These are phyloP conservation scores for Aschersonia sp. DNA, from an alignment of 2,329 filamentous ascomycete species.

Conservation along the genomic window DNA sequence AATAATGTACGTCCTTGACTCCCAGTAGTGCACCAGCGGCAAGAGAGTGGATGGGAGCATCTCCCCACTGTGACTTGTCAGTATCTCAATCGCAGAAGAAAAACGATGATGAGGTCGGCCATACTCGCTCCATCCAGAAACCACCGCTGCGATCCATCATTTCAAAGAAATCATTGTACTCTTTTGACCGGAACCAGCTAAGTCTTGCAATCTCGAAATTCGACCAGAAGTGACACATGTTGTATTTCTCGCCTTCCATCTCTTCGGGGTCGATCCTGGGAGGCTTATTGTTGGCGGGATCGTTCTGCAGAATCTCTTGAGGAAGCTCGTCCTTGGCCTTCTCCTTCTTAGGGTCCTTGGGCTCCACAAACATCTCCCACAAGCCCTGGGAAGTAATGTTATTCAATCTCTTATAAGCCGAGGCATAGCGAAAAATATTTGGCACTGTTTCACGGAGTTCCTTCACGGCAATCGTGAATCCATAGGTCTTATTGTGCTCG, in stretches of 20 bases:
- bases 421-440: constrained; percentile 98
- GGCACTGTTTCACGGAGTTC: constrained; percentile 95
- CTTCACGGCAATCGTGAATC: constrained; percentile 97
- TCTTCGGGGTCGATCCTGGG: constrained; percentile 76
- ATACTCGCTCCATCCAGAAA: constrained; percentile 97
- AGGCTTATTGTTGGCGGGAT: constrained; percentile 56
- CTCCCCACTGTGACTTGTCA: constrained; percentile 63
- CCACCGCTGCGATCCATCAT: constrained; percentile 98
- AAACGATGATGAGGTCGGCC: constrained; percentile 3
- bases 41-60: constrained; percentile 94
- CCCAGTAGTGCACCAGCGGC: constrained; percentile 79
- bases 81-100: background rate
- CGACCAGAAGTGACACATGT: constrained; percentile 99
- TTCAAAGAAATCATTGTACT: constrained; percentile 95
- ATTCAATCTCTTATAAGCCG: constrained; percentile 87
- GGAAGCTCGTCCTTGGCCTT: constrained; percentile 54
- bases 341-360: constrained; percentile 48
- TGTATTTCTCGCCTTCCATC: constrained; percentile 97
- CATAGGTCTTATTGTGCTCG: constrained; percentile 89
- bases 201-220: constrained; percentile 97
- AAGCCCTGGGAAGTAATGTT: constrained; percentile 83
- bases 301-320: constrained; percentile 66
- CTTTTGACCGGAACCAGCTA: constrained; percentile 92
- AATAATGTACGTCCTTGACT: constrained; percentile 85
- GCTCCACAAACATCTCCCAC: constrained; percentile 98